A percentile compares a stretch with the other conserved stretches of the same genome.
These are phyloP conservation scores for Conticribra weissflogii DNA, from an alignment of 108 stramenopile species.

Conservation along the genomic window DNA sequence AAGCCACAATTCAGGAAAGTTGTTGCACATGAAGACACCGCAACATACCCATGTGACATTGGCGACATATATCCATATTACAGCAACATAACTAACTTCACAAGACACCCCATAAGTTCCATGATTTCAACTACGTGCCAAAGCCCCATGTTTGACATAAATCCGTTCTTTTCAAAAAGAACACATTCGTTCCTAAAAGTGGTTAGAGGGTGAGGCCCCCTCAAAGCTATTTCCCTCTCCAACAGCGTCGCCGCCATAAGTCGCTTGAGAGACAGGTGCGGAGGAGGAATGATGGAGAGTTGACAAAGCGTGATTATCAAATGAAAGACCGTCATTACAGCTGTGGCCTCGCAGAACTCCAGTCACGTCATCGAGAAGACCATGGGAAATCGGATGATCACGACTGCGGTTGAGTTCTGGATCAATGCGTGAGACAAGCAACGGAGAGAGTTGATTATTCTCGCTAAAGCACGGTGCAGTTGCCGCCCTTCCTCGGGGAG, in stretches of 20 bases:
- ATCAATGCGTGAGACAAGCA: constrained; percentile 27
- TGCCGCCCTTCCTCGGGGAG: constrained; percentile 40
- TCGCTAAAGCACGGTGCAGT: constrained; percentile 42
- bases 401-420: constrained; percentile 14
- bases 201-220: not conserved
- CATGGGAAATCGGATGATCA: not conserved
- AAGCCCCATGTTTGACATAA: not conserved
- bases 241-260: not conserved
- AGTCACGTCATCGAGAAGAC: not conserved
- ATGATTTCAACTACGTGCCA: too few relatives aligned
- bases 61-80: constrained; percentile 2
- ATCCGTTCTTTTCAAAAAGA: not conserved
- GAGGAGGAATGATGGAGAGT: not conserved
- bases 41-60: not conserved
- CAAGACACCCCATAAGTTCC: not conserved
- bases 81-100: not conserved
- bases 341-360: not conserved
- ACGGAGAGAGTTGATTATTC: constrained; percentile 12
- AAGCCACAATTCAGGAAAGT: not conserved
- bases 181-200: not conserved
- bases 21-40: not conserved
- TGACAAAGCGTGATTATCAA: not conserved
- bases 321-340: not conserved
- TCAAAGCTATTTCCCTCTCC: not conserved
- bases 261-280: not conserved